Percentiles rank a stretch among this genome's conserved stretches.
These are phyloP conservation scores for Gentiana dahurica DNA, from an alignment of 257 asterid species.

Conservation along the genomic window DNA sequence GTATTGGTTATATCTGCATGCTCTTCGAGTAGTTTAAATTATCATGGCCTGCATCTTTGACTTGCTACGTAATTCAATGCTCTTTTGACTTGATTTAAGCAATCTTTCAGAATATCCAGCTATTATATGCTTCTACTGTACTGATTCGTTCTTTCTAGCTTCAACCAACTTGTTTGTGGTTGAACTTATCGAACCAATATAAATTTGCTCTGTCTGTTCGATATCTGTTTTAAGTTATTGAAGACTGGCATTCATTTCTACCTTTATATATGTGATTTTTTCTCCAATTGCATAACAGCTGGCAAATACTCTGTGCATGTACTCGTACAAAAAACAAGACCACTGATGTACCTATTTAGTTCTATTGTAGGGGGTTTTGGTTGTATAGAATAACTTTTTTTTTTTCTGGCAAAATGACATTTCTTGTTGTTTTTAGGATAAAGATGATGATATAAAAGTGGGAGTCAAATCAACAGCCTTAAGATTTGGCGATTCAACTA, in stretches of 20 bases:
- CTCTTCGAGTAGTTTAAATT: too few species aligned
- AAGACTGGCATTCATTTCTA: background rate
- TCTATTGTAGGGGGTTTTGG: background rate
- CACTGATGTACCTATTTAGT: background rate
- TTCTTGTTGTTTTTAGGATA: conserved; percentile 43
- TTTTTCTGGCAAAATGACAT: background rate
- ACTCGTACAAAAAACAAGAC: background rate
- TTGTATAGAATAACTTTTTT: background rate
- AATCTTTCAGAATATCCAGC: too few species aligned
- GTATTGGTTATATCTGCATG: too few species aligned
- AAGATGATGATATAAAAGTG: conserved; percentile 73
- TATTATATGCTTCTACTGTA: too few species aligned
- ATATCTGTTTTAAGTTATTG: background rate
- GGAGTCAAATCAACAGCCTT: conserved; percentile 94
- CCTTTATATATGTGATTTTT: background rate
- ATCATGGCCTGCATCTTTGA: too few species aligned
- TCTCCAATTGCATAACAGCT: background rate
- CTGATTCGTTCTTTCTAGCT: too few species aligned
- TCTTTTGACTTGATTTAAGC: too few species aligned
- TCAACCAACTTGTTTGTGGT: too few species aligned
- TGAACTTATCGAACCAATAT: too few species aligned
- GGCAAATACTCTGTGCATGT: background rate
- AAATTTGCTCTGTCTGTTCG: too few species aligned
- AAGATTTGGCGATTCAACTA: conserved; percentile 82
- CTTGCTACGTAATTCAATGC: too few species aligned